A percentile compares a stretch with the other conserved stretches of the same genome.
phyloP scores from a whole-genome alignment of 768 basidiomycete genomes.

The Mycena leptocephala region DNA sequence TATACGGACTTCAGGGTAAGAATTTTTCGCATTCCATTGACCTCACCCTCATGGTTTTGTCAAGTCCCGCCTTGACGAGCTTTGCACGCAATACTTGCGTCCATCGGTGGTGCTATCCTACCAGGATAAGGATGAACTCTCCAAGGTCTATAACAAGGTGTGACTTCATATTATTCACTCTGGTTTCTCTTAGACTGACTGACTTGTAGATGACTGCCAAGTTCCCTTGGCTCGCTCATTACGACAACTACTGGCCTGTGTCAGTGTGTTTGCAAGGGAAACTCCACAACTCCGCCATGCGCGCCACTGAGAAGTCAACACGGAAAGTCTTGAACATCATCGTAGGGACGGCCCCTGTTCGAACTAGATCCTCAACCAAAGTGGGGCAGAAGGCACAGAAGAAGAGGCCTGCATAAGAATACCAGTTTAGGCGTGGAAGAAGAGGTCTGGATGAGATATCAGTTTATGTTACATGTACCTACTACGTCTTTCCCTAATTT shows the following conservation, averaged over 20 bases:
- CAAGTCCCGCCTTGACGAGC: neutral
- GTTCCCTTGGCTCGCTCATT: constrained; percentile 11
- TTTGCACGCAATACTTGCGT: neutral
- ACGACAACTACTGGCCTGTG: no score
- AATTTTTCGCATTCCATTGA: neutral
- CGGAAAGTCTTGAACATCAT: neutral
- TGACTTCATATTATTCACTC: neutral
- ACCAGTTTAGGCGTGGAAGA: no score
- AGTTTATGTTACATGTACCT: no score
- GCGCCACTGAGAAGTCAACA: neutral
- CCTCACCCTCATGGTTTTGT: neutral
- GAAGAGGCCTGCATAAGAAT: neutral
- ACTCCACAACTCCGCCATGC: no score
- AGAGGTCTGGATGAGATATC: no score
- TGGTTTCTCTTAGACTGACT: neutral
- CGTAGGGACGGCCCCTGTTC: neutral
- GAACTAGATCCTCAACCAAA: no score
- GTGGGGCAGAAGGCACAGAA: no score
- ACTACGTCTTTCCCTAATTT: no score
- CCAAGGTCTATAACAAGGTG: no score
- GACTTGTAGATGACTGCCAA: neutral
- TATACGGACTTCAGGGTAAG: neutral
- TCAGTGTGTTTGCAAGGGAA: no score
- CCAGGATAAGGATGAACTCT: no score
- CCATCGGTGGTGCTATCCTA: neutral